Conservation (phyloP, 192 early-diverging fungal species). For the Gaertneriomyces sp. region DNA sequence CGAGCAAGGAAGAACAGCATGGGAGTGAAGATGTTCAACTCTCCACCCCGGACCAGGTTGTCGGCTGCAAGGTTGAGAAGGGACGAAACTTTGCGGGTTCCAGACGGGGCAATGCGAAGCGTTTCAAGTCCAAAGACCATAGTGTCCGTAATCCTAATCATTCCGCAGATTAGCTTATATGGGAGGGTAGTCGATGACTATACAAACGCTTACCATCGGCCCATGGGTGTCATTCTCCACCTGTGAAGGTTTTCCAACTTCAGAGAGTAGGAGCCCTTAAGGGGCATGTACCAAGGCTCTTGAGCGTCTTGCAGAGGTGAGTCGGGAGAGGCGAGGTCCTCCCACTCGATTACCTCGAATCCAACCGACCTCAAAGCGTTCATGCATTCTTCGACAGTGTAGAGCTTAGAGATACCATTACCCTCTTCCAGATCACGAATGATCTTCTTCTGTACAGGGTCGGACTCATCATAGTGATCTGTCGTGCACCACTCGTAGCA, state of each 20-base stretch:
- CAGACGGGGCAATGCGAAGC: constrained; percentile 78
- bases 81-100: constrained; percentile 77
- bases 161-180: neutral
- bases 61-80: constrained; percentile 80
- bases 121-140: constrained; percentile 76
- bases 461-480: constrained; percentile 75
- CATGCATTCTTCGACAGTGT: constrained; percentile 66
- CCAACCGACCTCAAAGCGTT: constrained; percentile 78
- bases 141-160: constrained; percentile 66
- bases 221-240: constrained; percentile 43
- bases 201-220: constrained; percentile 33
- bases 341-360: constrained; percentile 67
- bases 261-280: constrained; percentile 57
- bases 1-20: constrained; percentile 76
- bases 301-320: constrained; percentile 44
- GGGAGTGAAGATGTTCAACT: constrained; percentile 83
- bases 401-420: constrained; percentile 87
- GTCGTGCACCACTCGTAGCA: constrained; percentile 96
- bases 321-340: constrained; percentile 46
- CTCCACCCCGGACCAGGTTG: constrained; percentile 75
- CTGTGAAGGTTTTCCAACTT: constrained; percentile 32
- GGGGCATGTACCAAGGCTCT: constrained; percentile 79
- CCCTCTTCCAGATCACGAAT: constrained; percentile 86
- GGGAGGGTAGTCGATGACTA: neutral
- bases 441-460: constrained; percentile 69